Evolutionary conservation across 2,329 filamentous ascomycete genomes (phyloP), one percentile per base, ranked within the genome.

Genomic region (Scopulariopsis brevicaulis): DNA sequence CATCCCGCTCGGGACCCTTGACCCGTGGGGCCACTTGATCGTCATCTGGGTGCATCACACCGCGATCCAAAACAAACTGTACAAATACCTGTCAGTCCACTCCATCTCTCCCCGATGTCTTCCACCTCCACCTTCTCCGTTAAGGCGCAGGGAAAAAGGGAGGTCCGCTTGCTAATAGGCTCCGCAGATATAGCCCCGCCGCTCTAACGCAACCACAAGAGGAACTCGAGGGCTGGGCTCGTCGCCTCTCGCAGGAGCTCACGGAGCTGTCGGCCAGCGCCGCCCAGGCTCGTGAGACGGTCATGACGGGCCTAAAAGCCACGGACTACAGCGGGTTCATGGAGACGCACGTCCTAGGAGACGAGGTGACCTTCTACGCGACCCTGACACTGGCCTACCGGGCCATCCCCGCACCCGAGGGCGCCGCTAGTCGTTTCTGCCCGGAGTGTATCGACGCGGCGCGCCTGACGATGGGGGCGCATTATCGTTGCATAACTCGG

Each of bases 61-160:
- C 10, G 75, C 75, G 25, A 73, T 87, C 11, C 79, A 85, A 61
- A 80, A 82, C 15, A 72, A 78, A 15, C 76, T 83, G 5, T 87
- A 86, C 62, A 77, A 82, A 62, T 70, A 78, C 54, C 54, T 76
- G 68, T 73, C 54, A 54, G 70, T 63, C 1, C 14, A 12, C 3
- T 14, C 10, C 28, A 8, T 2, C 11, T n/a, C 22, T 10, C 1
- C n/a, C 48, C 11, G 24, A 20, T 24, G 8, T 18, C 5, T 48
- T 35, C 53, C 3, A 35, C 5, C 10, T 15, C 2, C 37, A 10
- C 1, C 11, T 22, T 8, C n/a, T 24, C 46, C 46, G 18, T 3
- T 24, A 6, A 11, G n/a, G 22, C 2, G 2, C 20, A 50, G 20
- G n/a, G 6, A 24, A 22, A 50, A 24, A 8, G 8, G 43, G n/a